phyloP scores from a whole-genome alignment of 2,329 filamentous ascomycete species.

The Fusarium sp. region DNA sequence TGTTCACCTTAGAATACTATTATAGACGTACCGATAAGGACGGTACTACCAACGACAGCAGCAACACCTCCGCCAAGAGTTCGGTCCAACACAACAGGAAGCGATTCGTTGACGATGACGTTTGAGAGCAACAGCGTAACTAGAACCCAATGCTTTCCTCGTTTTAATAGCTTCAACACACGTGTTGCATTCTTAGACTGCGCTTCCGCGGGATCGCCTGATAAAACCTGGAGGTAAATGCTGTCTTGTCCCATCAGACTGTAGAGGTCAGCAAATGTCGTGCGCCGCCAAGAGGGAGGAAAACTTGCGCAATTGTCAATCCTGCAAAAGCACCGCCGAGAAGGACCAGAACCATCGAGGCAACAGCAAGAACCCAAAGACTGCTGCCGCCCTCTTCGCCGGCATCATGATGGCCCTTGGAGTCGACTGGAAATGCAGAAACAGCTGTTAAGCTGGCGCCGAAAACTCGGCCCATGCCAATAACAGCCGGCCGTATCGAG shows the following conservation, averaged over 20 bases:
- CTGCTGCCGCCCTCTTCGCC: conserved; percentile 70
- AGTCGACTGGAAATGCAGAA: conserved; percentile 61
- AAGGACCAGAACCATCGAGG: conserved; percentile 85
- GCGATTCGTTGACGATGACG: conserved; percentile 96
- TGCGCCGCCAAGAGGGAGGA: conserved; percentile 31
- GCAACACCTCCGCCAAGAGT: conserved; percentile 95
- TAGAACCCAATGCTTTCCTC: conserved; percentile 97
- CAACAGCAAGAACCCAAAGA: conserved; percentile 83
- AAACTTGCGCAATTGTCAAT: conserved; percentile 83
- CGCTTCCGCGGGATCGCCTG: conserved; percentile 84
- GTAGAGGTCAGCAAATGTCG: conserved; percentile 37
- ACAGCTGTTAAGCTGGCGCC: conserved; percentile 64
- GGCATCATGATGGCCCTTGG: conserved; percentile 57
- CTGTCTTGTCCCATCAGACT: conserved; percentile 83
- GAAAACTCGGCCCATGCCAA: conserved; percentile 66
- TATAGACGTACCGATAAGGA: conserved; percentile 82
- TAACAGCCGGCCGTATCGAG: conserved; percentile 61
- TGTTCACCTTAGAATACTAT: conserved; percentile 22
- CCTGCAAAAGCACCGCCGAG: conserved; percentile 94
- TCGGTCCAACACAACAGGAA: conserved; percentile 94
- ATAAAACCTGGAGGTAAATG: conserved; percentile 96
- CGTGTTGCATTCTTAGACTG: conserved; percentile 87
- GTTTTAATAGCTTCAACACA: conserved; percentile 83
- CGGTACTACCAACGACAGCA: conserved; percentile 91
- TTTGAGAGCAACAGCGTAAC: conserved; percentile 95